Base-by-base conservation (phyloP, 2,329 filamentous ascomycete genomes). In the Paecilomyces fulvus region DNA sequence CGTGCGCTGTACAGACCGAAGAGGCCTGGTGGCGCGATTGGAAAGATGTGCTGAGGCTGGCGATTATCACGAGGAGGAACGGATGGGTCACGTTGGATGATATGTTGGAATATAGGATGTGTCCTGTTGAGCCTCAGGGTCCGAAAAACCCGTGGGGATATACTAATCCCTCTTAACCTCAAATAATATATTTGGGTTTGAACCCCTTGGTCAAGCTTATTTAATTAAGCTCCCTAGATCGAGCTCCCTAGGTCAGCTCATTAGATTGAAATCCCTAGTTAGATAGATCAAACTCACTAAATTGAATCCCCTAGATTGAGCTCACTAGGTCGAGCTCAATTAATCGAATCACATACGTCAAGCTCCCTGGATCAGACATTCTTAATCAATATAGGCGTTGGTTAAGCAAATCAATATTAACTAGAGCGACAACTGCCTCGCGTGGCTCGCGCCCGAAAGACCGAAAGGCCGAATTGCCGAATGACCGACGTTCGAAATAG, bases 1-100 rank as follows among this genome's bases (percentile, higher is more conserved):
- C 49, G 11, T 55, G 56, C 1, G 58, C 58, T 4, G 58, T 58
- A 17, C 58, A 60, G 33, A 58, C 30, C n/a, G 58, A 60, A 30
- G 58, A 66, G 46, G 59, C 59, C 48, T 66, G 65, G 65, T 67
- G 64, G 63, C 57, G 58, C 12, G 63, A 65, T 28, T 67, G 65
- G 65, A 55, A 61, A 51, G 58, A 60, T 50, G 52, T 56, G 31
- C 17, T 60, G 49, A 50, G 54, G n/a, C 51, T 51, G 49, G 54
- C 58, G 2, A 55, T 60, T 17, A 30, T 60, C 10, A 58, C 43
- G 30, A 60, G 56, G 46, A 53, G 54, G 25, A 33, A 51, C 31
- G 57, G 57, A 17, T 60, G 58, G 58, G 52, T 60, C 10, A 55
- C 58, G 12, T 9, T 60, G 33, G 56, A 60, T 52, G 58, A 58